Evolutionary conservation across 768 basidiomycete genomes (phyloP), one percentile per base, ranked within the genome.

Genomic region (Asterophora parasitica): DNA sequence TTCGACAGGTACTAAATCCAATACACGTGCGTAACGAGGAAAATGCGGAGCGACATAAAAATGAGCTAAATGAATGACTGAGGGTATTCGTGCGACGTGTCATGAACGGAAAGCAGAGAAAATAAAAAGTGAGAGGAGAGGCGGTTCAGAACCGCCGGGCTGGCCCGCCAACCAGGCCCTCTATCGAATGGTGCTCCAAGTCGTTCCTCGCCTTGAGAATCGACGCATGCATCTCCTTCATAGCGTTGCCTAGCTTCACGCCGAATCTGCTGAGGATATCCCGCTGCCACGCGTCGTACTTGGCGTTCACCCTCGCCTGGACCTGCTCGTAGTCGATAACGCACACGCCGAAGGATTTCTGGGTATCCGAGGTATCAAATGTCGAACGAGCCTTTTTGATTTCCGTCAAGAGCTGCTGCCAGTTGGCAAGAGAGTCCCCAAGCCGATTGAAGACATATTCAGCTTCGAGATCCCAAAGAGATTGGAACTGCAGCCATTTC

Each of bases 401-500:
- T 63, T 97, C 95, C 8, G 87, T 91, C 11, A 98, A 75, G 4
- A 99, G 82, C 57, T 95, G 90, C 61, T 96, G 92, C 96, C 96
- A 99, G 65, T 86, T 77, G 2, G 82, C 82, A 17, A 99, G 81
- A 10, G 90, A 90, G 65, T 99, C 95, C 7, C 96, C 96, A 6
- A 99, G 84, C 0, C 90, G 87, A 58, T 84, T 85, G 76, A 96
- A 98, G 30, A 99, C 94, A 61, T 89, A 88, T 76, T 98, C 95
- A 23, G 94, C 81, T 67, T 98, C 93, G 34, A 98, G 82, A 63
- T 99, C 96, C 96, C 95, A 98, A 0, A 98, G 75, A 0, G 95
- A 95, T 67, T 98, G 96, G 79, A 99, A 98, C 60, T 95, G 94
- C 0, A 98, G 79, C 96, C 96, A 99, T 70, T 96, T 96, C 50